Conservation (phyloP, 257 asterid genomes). For the Fraxinus americana region DNA sequence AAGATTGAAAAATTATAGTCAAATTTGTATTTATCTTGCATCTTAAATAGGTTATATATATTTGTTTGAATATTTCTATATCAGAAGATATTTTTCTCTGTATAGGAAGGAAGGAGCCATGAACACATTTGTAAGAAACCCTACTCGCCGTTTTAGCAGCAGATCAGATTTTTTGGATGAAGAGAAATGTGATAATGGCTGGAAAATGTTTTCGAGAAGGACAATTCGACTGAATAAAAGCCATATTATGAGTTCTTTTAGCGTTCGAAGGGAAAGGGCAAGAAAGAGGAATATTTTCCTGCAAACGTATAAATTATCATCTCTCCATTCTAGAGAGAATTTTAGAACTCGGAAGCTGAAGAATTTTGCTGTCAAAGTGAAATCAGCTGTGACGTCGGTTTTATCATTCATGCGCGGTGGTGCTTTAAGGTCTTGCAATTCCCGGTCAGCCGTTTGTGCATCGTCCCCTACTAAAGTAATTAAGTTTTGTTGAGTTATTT, state of each 20-base stretch:
- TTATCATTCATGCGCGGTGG: constrained; percentile 21
- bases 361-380: constrained; percentile 31
- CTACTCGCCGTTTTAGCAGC: constrained; percentile 25
- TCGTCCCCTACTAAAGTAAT: constrained; percentile 30
- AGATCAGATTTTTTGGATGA: neutral
- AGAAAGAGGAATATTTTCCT: constrained; percentile 36
- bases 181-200: neutral
- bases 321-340: constrained; percentile 1
- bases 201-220: constrained; percentile 25
- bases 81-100: neutral
- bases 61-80: neutral
- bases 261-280: constrained; percentile 33
- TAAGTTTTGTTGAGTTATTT: constrained; percentile 12
- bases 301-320: constrained; percentile 32
- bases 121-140: constrained; percentile 21
- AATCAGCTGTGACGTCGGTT: constrained; percentile 23
- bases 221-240: constrained; percentile 12
- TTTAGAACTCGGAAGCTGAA: constrained; percentile 15
- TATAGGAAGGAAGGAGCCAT: neutral
- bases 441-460: constrained; percentile 26
- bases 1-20: neutral
- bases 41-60: neutral
- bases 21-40: neutral
- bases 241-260: constrained; percentile 23
- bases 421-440: constrained; percentile 20